phyloP scores from a whole-genome alignment of 192 early-diverging fungal species.

The Coemansia nantahalensis region DNA sequence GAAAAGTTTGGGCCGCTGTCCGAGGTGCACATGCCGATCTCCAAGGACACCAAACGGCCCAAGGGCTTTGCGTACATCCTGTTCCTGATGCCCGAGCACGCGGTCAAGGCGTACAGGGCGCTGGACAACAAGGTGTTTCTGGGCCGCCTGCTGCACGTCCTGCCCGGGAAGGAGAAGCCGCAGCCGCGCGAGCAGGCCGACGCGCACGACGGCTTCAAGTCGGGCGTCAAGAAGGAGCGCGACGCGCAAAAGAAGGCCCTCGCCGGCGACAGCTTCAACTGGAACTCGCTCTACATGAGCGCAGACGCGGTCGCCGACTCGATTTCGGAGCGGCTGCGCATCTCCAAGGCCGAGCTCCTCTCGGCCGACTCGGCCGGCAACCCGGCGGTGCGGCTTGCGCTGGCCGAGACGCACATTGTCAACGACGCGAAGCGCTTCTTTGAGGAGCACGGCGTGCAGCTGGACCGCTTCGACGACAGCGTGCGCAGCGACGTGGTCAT shows the following conservation, averaged over 20 bases:
- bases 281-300: constrained; percentile 97
- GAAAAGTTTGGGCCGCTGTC: constrained; percentile 86
- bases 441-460: constrained; percentile 76
- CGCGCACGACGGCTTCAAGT: constrained; percentile 53
- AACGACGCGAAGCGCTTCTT: constrained; percentile 92
- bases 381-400: constrained; percentile 88
- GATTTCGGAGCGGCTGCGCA: constrained; percentile 88
- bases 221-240: constrained; percentile 77
- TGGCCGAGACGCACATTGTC: constrained; percentile 97
- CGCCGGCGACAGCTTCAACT: constrained; percentile 85
- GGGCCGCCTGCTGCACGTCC: constrained; percentile 87
- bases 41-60: constrained; percentile 85
- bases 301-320: constrained; percentile 94
- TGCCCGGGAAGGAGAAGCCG: constrained; percentile 84
- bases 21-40: constrained; percentile 95
- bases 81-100: constrained; percentile 90
- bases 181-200: constrained; percentile 45
- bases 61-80: constrained; percentile 92
- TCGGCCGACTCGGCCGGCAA: constrained; percentile 71
- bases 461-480: constrained; percentile 76
- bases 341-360: constrained; percentile 90
- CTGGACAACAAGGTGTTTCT: constrained; percentile 86
- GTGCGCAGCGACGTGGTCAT: constrained; percentile 87
- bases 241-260: constrained; percentile 75
- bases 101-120: constrained; percentile 79